Evolutionary conservation across 768 basidiomycete genomes (phyloP).

Genomic region (Mycena vulgaris): DNA sequence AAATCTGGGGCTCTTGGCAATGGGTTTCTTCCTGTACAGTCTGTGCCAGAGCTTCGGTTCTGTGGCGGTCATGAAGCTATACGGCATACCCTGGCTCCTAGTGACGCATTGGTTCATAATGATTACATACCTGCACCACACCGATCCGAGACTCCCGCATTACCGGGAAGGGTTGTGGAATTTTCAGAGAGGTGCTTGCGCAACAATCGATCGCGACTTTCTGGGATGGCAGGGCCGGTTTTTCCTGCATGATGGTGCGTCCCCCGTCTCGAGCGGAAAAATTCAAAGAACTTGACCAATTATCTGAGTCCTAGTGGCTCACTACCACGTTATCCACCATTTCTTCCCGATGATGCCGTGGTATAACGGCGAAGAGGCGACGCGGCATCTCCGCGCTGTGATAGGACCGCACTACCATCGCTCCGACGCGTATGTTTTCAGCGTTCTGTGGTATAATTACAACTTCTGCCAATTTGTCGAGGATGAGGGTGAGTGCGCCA

Average conservation of each 20-base stretch:
- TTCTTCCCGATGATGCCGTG: conserved; percentile 7
- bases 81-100: conserved; percentile 68
- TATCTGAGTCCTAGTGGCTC: neutral
- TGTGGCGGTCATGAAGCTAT: conserved; percentile 62
- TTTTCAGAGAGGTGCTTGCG: conserved; percentile 73
- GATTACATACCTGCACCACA: conserved; percentile 77
- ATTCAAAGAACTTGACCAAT: too few relatives aligned
- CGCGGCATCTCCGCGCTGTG: neutral
- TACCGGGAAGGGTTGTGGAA: conserved; percentile 73
- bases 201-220: conserved; percentile 71
- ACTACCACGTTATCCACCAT: conserved; percentile 8
- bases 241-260: conserved; percentile 69
- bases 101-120: conserved; percentile 72
- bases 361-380: conserved; percentile 1
- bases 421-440: neutral
- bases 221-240: conserved; percentile 79
- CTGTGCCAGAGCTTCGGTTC: conserved; percentile 56
- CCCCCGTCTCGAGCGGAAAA: neutral
- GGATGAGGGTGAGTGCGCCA: conserved; percentile 14
- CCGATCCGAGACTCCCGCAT: conserved; percentile 69
- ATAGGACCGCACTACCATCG: neutral
- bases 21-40: conserved; percentile 61
- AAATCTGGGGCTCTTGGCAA: conserved; percentile 38
- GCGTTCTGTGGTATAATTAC: conserved; percentile 9
- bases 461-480: conserved; percentile 15